Base-by-base conservation (phyloP, 1,284 basidiomycete genomes). In the Puccinia hordei region DNA sequence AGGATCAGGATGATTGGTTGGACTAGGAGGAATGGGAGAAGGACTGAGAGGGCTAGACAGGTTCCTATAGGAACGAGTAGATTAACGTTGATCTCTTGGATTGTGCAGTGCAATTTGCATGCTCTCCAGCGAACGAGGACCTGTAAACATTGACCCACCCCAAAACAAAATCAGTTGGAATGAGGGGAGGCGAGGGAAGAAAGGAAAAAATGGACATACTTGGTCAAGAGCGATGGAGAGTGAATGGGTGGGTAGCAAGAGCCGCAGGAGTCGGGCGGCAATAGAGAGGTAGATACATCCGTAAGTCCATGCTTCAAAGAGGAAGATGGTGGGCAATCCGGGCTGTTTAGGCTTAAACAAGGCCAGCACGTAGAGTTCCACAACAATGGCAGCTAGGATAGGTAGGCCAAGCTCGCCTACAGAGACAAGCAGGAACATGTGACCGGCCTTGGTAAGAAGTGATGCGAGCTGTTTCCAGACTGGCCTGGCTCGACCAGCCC, bases 351-450 rank as follows among this genome's bases (percentile, higher is more conserved):
- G 46, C 46, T 80, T 80, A 12, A 80, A 5, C 8, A 61, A 53
- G 27, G 71, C 61, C 22, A 80, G 51, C 44, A 80, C 35, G 57
- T 80, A 80, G 4, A 80, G 41, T 17, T 80, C 78, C 19, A 80
- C 69, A 15, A 73, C 30, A 2, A 53, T 44, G 10, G 69, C 35
- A 41, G 49, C 30, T 15, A 80, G 49, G 33, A 80, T 66, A 3
- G 78, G 78, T 15, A 80, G 71, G 1, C 73, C 12, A 12, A 80
- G n/a, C 13, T 71, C 78, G n/a, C 71, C 59, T 12, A 46, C 78
- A 0, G 66, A 10, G 12, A 27, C 9, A 3, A 80, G 68, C 8
- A 59, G 22, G 15, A 73, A 33, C n/a, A 65, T 33, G 15, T 80
- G 53, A 2, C 51, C 6, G 27, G 38, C n/a, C 19, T 38, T 35